phyloP scores from a whole-genome alignment of 352 stramenopile species.

The Peronospora destructor region DNA sequence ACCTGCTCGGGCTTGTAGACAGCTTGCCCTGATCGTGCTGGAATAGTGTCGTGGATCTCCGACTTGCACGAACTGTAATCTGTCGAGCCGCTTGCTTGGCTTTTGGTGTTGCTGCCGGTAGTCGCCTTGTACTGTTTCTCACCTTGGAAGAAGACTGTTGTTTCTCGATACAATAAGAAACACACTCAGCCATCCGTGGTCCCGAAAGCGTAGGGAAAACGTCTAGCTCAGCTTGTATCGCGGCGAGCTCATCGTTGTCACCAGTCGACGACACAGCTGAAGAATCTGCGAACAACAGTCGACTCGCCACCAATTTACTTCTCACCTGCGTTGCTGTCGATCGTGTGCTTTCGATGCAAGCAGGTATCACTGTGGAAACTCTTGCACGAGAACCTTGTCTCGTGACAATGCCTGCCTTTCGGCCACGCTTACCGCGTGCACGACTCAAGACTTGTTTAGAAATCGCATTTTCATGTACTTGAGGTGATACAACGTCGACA shows the following conservation, averaged over 20 bases:
- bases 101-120: slow-evolving; percentile 7
- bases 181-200: background rate
- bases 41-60: background rate
- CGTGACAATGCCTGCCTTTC: slow-evolving; percentile 5
- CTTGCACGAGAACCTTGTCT: slow-evolving; percentile 5
- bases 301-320: slow-evolving; percentile 9
- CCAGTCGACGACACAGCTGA: slow-evolving; percentile 16
- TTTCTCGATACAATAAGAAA: background rate
- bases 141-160: background rate
- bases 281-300: slow-evolving; percentile 15
- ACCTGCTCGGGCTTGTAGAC: background rate
- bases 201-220: slow-evolving; percentile 6
- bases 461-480: background rate
- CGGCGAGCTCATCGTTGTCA: slow-evolving; percentile 27
- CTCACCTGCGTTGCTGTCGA: slow-evolving; percentile 8
- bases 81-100: slow-evolving; percentile 8
- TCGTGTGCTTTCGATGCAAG: background rate
- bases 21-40: background rate
- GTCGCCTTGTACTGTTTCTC: background rate
- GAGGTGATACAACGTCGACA: slow-evolving; percentile 7
- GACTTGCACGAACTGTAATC: background rate
- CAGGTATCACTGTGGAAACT: slow-evolving; percentile 1
- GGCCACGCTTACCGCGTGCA: slow-evolving; percentile 6
- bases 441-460: background rate
- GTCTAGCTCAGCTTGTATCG: slow-evolving; percentile 32